Evolutionary conservation across 345 rosid genomes (phyloP).

Genomic region (Raphanus raphanistrum): DNA sequence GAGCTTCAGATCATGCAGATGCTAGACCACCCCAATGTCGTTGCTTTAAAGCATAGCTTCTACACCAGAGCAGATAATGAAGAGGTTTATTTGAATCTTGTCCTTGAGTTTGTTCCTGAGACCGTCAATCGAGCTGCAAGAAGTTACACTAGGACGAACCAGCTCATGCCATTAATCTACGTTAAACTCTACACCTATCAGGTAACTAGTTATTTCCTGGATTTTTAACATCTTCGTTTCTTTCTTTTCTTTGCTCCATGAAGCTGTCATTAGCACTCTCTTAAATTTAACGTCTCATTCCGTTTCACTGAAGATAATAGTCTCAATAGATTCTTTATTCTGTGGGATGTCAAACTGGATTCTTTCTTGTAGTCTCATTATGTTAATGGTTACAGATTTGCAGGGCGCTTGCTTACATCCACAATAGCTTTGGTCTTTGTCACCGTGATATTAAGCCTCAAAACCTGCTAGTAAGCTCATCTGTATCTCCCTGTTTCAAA

Average conservation of each 20-base stretch:
- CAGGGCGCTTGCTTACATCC: constrained; percentile 94
- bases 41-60: constrained; percentile 81
- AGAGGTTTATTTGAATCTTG: constrained; percentile 88
- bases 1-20: constrained; percentile 94
- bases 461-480: constrained; percentile 72
- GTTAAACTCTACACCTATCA: constrained; percentile 92
- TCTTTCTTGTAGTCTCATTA: background rate
- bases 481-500: constrained; percentile 6
- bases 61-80: constrained; percentile 84
- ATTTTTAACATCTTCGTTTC: background rate
- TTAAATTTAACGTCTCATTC: background rate
- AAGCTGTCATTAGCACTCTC: background rate
- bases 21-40: constrained; percentile 94
- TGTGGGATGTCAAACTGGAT: background rate
- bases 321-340: background rate
- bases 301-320: background rate
- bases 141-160: constrained; percentile 72
- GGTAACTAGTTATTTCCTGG: constrained; percentile 44
- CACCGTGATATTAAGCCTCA: constrained; percentile 97
- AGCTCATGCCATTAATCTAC: constrained; percentile 86
- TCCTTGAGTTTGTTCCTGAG: constrained; percentile 91
- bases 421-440: constrained; percentile 83
- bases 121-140: constrained; percentile 79
- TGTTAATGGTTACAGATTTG: constrained; percentile 62
- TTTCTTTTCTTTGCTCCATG: background rate